Conservation (phyloP, 1,284 basidiomycete genomes). For the Pseudozyma pruni region DNA sequence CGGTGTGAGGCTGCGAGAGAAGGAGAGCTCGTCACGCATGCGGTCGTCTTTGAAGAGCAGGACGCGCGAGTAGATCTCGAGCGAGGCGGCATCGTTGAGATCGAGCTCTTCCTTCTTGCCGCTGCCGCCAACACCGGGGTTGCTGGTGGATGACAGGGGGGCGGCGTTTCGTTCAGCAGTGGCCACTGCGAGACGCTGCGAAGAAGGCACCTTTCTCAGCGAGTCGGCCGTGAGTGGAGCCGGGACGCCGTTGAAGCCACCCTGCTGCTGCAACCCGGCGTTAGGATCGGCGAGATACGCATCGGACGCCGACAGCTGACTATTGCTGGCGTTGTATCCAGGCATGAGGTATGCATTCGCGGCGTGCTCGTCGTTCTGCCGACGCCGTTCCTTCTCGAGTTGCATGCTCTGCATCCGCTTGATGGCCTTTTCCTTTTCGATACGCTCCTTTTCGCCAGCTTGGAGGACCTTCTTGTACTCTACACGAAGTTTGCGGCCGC, state of each 20-base stretch:
- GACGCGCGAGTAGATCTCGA: conserved; percentile 97
- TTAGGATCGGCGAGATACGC: conserved; percentile 14
- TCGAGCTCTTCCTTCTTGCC: conserved; percentile 73
- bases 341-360: conserved; percentile 49
- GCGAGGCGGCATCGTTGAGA: conserved; percentile 91
- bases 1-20: conserved; percentile 84
- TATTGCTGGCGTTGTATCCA: conserved; percentile 18
- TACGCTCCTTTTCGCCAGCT: conserved; percentile 98
- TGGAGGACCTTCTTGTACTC: conserved; percentile 99
- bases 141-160: conserved; percentile 40
- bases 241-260: conserved; percentile 8
- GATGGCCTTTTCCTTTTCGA: conserved; percentile 98
- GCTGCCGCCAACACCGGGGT: conserved; percentile 70
- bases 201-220: conserved; percentile 43
- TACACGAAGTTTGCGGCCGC: conserved; percentile 96
- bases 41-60: conserved; percentile 97
- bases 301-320: conserved; percentile 15
- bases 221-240: conserved; percentile 53
- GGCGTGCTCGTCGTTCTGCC: conserved; percentile 52
- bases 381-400: conserved; percentile 59
- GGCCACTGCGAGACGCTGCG: conserved; percentile 23
- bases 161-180: conserved; percentile 17
- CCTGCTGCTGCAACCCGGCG: conserved; percentile 13
- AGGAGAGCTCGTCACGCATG: conserved; percentile 96
- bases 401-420: conserved; percentile 82